Conservation (phyloP, 148 eudicot genomes). For the Silene conica region DNA sequence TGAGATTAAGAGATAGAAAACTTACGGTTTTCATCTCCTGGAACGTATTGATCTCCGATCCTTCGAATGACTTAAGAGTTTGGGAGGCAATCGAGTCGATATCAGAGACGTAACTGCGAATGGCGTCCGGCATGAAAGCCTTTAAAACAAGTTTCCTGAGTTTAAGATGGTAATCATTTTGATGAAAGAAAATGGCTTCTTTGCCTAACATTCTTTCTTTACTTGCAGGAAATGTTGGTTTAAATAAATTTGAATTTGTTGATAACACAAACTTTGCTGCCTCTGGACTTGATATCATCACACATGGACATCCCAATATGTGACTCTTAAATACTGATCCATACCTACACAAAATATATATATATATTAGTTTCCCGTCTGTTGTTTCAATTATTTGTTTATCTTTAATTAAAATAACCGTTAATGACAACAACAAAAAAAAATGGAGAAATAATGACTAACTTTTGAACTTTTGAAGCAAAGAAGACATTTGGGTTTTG, state of each 20-base stretch:
- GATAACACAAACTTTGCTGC: slow-evolving; percentile 69
- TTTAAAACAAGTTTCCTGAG: slow-evolving; percentile 68
- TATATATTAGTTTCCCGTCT: no score
- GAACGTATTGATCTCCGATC: slow-evolving; percentile 55
- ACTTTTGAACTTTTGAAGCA: slow-evolving; percentile 73
- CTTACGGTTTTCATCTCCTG: slow-evolving; percentile 87
- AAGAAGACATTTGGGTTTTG: slow-evolving; percentile 88
- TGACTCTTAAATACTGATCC: slow-evolving; percentile 83
- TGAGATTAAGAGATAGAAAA: no score
- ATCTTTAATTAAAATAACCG: no score
- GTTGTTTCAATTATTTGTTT: no score
- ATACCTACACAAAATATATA: slow-evolving; percentile 45
- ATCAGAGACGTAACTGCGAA: slow-evolving; percentile 43
- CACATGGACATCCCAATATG: slow-evolving; percentile 83
- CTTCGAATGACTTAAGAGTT: slow-evolving; percentile 43
- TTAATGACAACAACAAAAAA: no score
- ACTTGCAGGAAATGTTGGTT: slow-evolving; percentile 96
- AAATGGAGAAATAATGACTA: slow-evolving; percentile 23
- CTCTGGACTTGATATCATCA: slow-evolving; percentile 85
- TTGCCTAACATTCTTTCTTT: slow-evolving; percentile 92
- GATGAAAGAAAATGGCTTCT: slow-evolving; percentile 86
- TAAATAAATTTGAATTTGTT: slow-evolving; percentile 67
- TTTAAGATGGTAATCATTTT: slow-evolving; percentile 73
- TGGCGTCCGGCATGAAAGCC: slow-evolving; percentile 64
- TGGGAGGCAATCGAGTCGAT: slow-evolving; percentile 54